Evolutionary conservation across 164 flowering plant species (phyloP).

Genomic region (Euptelea pleiosperma): DNA sequence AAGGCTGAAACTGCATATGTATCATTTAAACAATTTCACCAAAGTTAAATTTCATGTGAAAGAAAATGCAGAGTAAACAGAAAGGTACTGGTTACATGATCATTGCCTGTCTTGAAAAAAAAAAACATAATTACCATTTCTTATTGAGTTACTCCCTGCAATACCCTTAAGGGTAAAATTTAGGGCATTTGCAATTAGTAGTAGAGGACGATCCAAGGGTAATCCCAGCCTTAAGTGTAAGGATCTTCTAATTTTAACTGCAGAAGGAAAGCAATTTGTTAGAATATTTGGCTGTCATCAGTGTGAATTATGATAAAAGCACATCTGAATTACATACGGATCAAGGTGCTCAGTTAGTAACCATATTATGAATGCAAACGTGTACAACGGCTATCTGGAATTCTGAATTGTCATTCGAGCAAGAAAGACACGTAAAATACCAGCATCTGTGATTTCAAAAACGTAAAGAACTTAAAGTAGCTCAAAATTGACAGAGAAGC

Average conservation of each 20-base stretch:
- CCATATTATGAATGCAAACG: not conserved
- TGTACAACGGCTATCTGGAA: no score
- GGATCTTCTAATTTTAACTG: constrained; percentile 79
- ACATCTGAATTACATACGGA: not conserved
- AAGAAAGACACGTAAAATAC: not conserved
- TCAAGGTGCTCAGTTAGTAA: not conserved
- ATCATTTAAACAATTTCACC: constrained; percentile 9
- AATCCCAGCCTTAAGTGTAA: constrained; percentile 79
- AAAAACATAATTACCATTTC: constrained; percentile 48
- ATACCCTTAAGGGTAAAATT: constrained; percentile 31
- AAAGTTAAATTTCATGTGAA: not conserved
- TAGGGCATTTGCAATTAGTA: constrained; percentile 76
- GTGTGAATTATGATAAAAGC: not conserved
- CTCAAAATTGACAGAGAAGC: not conserved
- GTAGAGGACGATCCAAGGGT: constrained; percentile 85
- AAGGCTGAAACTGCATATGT: constrained; percentile 46
- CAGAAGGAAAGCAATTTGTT: constrained; percentile 15
- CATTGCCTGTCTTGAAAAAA: not conserved
- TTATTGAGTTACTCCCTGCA: constrained; percentile 28
- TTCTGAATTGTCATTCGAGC: no score
- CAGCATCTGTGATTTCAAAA: no score
- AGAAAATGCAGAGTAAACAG: constrained; percentile 1
- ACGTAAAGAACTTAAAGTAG: not conserved
- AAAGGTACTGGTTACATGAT: not conserved
- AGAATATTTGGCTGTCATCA: constrained; percentile 1